Evolutionary conservation across 768 basidiomycete genomes (phyloP), one percentile per base, ranked within the genome.

Genomic region (Suillus luteus): DNA sequence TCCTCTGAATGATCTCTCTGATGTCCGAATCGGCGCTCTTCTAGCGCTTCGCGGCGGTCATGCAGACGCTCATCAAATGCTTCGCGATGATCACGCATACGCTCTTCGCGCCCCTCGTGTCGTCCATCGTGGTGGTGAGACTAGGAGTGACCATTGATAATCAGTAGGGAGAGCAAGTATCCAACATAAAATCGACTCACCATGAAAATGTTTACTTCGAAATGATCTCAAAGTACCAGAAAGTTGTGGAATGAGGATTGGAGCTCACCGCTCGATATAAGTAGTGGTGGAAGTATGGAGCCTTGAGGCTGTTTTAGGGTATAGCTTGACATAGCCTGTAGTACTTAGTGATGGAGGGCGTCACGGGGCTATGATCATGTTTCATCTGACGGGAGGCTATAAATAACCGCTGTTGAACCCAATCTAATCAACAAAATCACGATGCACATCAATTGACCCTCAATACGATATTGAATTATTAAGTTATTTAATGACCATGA

Each of bases 101-200:
- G 61, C 11, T 72, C 70, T 38, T 3, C 54, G 46, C 48, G 59
- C 2, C 64, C 51, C 22, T 73, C 54, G 19, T 44, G 67, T 10
- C 11, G 55, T 0, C 65, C 66, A 43, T 54, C 51, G 27, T 8
- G 51, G 2, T 54, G 52, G 19, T 54, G 19, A 33, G 11, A 33
- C 52, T 54, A 11, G 5, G 11, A 54, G 19, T 12, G 52, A 33
- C 5, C 17, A 19, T 52, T 19, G 31, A 31, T 4, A 9, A 19
- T 33, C 3, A 35, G 10, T 33, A n/a, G 11, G 31, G 35, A 54
- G 33, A 54, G 5, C 2, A 11, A 54, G 5, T 5, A 11, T 24
- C 24, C 2, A 37, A 24, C 19, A 17, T 10, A 6, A 8, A n/a
- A 33, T 54, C 2, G 31, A 33, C 52, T 54, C 2, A 33, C 52